Conservation (phyloP, 169 alveolate species). For the Plasmodium cynomolgi region DNA sequence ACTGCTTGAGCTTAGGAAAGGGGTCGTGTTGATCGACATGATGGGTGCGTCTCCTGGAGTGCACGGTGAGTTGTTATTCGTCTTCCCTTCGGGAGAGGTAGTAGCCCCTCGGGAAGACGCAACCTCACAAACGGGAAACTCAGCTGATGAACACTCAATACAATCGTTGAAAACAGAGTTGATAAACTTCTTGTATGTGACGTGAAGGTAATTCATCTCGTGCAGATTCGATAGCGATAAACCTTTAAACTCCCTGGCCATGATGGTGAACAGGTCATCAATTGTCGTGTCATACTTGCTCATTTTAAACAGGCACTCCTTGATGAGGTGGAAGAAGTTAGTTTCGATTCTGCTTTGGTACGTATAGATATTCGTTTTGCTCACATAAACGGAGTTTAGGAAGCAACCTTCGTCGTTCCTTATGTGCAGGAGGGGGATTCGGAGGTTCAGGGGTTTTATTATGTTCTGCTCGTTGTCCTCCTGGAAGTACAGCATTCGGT, state of each 20-base stretch:
- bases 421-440: constrained; percentile 22
- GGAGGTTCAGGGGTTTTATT: constrained; percentile 36
- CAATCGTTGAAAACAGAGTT: constrained; percentile 13
- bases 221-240: neutral
- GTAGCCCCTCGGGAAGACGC: neutral
- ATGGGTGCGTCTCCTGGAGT: neutral
- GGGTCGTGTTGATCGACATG: constrained; percentile 17
- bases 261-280: constrained; percentile 14
- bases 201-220: constrained; percentile 21
- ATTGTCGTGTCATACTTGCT: constrained; percentile 34
- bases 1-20: neutral
- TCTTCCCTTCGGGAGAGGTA: neutral
- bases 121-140: neutral
- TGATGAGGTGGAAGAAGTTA: constrained; percentile 14
- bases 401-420: constrained; percentile 34
- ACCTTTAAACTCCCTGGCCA: constrained; percentile 12
- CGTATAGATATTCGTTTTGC: constrained; percentile 44
- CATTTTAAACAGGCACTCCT: constrained; percentile 26
- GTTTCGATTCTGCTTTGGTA: neutral
- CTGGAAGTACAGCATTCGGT: constrained; percentile 15
- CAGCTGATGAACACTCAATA: neutral
- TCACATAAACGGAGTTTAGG: constrained; percentile 18
- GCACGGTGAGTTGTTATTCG: neutral
- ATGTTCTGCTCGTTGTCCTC: constrained; percentile 8
- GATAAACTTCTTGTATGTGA: constrained; percentile 28